A percentile compares a stretch with the other conserved stretches of the same genome.
These are phyloP conservation scores for Filosporella fistucella DNA, from an alignment of 495 filamentous ascomycete genomes.

Conservation along the genomic window DNA sequence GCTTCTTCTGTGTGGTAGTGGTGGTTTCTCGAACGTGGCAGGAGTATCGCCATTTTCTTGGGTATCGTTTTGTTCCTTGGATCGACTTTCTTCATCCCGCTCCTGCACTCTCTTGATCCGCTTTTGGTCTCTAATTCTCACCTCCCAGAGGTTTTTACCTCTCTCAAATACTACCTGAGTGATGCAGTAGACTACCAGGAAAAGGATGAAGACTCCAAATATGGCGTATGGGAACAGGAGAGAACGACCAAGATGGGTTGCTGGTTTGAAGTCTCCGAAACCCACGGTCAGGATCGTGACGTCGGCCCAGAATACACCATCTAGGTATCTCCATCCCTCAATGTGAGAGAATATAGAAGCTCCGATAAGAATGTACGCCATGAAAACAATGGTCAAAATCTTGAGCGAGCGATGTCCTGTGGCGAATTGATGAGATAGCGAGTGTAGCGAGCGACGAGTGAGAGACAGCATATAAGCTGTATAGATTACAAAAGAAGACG, in stretches of 20 bases:
- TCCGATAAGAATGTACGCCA: slow-evolving; percentile 68
- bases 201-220: slow-evolving; percentile 71
- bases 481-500: slow-evolving; percentile 61
- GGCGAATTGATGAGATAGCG: slow-evolving; percentile 61
- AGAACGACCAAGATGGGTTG: slow-evolving; percentile 46
- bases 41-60: background rate
- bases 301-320: slow-evolving; percentile 77
- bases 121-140: slow-evolving; percentile 63
- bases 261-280: slow-evolving; percentile 65
- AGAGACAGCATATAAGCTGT: slow-evolving; percentile 42
- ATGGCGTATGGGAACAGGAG: slow-evolving; percentile 75
- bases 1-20: background rate
- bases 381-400: slow-evolving; percentile 75
- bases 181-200: slow-evolving; percentile 80
- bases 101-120: slow-evolving; percentile 45
- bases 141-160: slow-evolving; percentile 63
- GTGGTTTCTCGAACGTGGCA: background rate
- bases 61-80: background rate
- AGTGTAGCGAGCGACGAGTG: slow-evolving; percentile 44
- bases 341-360: slow-evolving; percentile 63
- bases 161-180: slow-evolving; percentile 69
- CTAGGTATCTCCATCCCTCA: slow-evolving; percentile 72
- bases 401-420: slow-evolving; percentile 70
- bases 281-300: slow-evolving; percentile 81
- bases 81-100: slow-evolving; percentile 29